Percentiles rank a stretch among this genome's conserved stretches.
These are phyloP conservation scores for Tuber indicum DNA, from an alignment of 495 filamentous ascomycete species.

Conservation along the genomic window DNA sequence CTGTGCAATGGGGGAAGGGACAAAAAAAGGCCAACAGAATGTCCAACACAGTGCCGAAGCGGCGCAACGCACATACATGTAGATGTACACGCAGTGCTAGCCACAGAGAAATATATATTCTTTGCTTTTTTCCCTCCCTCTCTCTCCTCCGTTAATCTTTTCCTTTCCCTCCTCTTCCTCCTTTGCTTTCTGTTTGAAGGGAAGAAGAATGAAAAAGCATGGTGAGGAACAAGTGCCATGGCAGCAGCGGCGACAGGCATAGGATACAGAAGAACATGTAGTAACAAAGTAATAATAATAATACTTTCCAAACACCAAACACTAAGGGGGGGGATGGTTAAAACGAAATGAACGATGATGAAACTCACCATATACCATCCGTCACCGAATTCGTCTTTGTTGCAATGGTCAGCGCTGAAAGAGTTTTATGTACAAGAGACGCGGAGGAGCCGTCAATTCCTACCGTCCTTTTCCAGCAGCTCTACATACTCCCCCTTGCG, in stretches of 20 bases:
- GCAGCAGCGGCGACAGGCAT: neutral
- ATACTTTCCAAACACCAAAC: slow-evolving; percentile 14
- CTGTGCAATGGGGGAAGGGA: neutral
- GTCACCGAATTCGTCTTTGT: slow-evolving; percentile 83
- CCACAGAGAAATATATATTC: neutral
- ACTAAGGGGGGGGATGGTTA: neutral
- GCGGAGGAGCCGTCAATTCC: slow-evolving; percentile 36
- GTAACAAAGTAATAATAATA: neutral
- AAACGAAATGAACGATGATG: slow-evolving; percentile 6
- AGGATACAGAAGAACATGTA: neutral
- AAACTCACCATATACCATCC: slow-evolving; percentile 86
- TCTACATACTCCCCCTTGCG: slow-evolving; percentile 82
- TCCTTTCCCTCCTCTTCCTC: slow-evolving; percentile 9
- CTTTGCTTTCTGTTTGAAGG: slow-evolving; percentile 1
- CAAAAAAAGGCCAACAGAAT: slow-evolving; percentile 4
- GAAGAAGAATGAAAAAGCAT: slow-evolving; percentile 6
- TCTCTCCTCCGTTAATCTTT: neutral
- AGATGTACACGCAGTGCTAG: neutral
- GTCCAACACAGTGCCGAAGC: slow-evolving; percentile 1
- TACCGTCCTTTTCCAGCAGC: slow-evolving; percentile 65
- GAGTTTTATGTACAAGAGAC: slow-evolving; percentile 47
- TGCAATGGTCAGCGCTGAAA: slow-evolving; percentile 39
- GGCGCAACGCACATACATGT: neutral
- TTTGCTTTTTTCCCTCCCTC: neutral
- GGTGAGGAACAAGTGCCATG: neutral